These are phyloP conservation scores for Fusarium protoensiforme DNA, from an alignment of 2,329 filamentous ascomycete genomes.

Conservation along the genomic window DNA sequence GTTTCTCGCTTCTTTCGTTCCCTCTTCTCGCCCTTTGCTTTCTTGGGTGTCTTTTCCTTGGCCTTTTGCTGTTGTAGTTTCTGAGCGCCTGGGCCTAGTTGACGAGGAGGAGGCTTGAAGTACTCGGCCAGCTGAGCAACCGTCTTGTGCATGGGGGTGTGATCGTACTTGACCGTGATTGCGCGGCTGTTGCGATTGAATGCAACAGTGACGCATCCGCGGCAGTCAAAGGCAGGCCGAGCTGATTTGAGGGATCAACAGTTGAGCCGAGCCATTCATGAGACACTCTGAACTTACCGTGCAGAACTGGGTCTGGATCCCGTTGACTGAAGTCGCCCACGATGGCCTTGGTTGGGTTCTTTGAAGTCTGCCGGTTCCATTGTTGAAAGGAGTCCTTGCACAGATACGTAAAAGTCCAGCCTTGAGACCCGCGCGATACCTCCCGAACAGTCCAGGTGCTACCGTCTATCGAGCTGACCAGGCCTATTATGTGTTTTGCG, in stretches of 20 bases:
- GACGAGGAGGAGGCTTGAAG: slow-evolving; percentile 58
- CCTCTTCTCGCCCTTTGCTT: slow-evolving; percentile 45
- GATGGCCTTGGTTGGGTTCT: slow-evolving; percentile 51
- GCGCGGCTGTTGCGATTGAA: slow-evolving; percentile 60
- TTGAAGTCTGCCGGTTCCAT: slow-evolving; percentile 61
- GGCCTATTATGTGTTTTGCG: slow-evolving; percentile 59
- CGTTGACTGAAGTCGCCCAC: slow-evolving; percentile 63
- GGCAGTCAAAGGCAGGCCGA: slow-evolving; percentile 70
- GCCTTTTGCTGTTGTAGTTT: slow-evolving; percentile 39
- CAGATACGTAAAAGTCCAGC: slow-evolving; percentile 65
- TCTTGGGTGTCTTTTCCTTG: slow-evolving; percentile 42
- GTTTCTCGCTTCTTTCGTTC: slow-evolving; percentile 22
- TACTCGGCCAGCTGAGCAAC: slow-evolving; percentile 61
- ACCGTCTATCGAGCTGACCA: slow-evolving; percentile 57
- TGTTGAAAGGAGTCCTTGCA: slow-evolving; percentile 64
- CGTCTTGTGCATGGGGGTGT: slow-evolving; percentile 67
- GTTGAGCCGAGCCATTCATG: not conserved
- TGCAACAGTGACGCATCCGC: slow-evolving; percentile 60
- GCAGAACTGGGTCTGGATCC: slow-evolving; percentile 57
- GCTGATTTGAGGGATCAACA: slow-evolving; percentile 44
- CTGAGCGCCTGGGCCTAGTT: slow-evolving; percentile 41
- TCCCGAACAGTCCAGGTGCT: slow-evolving; percentile 61
- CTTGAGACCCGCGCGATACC: slow-evolving; percentile 56
- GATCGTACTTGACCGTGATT: slow-evolving; percentile 65
- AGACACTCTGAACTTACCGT: slow-evolving; percentile 51